A percentile compares a stretch with the other conserved stretches of the same genome.
These are phyloP conservation scores for Trichoderma erinaceum DNA, from an alignment of 495 filamentous ascomycete species.

Conservation along the genomic window DNA sequence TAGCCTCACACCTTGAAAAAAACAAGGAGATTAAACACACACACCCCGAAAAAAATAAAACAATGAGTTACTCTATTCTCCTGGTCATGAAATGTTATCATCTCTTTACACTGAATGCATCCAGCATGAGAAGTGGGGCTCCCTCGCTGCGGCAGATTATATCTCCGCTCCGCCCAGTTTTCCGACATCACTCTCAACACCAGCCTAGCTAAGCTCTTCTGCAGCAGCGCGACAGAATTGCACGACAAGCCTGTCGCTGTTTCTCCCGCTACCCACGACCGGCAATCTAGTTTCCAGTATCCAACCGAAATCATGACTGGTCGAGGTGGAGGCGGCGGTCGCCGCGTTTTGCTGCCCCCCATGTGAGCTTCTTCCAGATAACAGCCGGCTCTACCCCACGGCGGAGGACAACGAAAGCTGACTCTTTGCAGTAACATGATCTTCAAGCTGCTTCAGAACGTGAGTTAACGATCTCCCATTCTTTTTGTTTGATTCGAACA, in stretches of 20 bases:
- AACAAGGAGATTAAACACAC: too few relatives aligned
- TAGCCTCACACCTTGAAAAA: too few relatives aligned
- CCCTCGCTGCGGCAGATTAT: neutral
- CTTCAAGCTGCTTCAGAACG: constrained; percentile 18
- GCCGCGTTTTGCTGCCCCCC: constrained; percentile 88
- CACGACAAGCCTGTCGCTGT: neutral
- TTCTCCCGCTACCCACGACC: neutral
- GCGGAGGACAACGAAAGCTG: neutral
- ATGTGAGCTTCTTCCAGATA: constrained; percentile 27
- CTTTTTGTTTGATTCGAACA: neutral
- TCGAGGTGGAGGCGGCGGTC: constrained; percentile 68
- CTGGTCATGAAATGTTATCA: too few relatives aligned
- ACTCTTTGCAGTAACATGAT: constrained; percentile 16
- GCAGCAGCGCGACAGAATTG: neutral
- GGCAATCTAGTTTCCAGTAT: neutral
- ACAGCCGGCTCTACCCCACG: neutral
- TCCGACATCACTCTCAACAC: constrained; percentile 4
- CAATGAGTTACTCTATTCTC: too few relatives aligned
- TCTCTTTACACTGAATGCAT: neutral
- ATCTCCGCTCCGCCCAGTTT: constrained; percentile 22
- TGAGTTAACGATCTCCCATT: constrained; percentile 4
- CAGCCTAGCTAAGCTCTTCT: constrained; percentile 4
- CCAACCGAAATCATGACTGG: constrained; percentile 55
- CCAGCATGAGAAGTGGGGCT: neutral
- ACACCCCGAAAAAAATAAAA: too few relatives aligned